Conservation (phyloP, 768 basidiomycete genomes). For the Termitomyces sp. region DNA sequence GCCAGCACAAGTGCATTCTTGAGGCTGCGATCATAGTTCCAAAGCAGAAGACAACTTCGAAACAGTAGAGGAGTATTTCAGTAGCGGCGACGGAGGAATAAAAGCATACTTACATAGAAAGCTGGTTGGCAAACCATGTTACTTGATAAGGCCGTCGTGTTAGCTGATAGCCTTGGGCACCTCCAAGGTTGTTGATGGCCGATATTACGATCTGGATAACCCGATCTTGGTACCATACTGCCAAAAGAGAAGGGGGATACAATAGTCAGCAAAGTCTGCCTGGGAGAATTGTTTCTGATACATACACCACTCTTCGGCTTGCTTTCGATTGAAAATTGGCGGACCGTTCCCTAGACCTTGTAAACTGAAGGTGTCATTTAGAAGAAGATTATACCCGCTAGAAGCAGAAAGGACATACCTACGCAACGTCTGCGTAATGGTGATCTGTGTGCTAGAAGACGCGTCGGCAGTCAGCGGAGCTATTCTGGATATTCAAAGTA, state of each 20-base stretch:
- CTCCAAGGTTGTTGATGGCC: slow-evolving; percentile 49
- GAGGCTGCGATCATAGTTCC: slow-evolving; percentile 58
- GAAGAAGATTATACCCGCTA: slow-evolving; percentile 16
- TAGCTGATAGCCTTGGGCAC: slow-evolving; percentile 49
- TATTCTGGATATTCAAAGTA: no score
- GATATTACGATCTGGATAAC: slow-evolving; percentile 59
- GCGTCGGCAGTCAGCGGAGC: slow-evolving; percentile 9
- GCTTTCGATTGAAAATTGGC: slow-evolving; percentile 63
- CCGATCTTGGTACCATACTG: slow-evolving; percentile 67
- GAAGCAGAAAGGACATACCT: slow-evolving; percentile 41
- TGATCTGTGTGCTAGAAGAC: slow-evolving; percentile 54
- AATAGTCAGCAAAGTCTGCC: background rate
- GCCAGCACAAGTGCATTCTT: slow-evolving; percentile 61
- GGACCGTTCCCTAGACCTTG: slow-evolving; percentile 46
- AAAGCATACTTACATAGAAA: slow-evolving; percentile 45
- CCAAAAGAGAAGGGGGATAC: background rate
- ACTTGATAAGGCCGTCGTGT: slow-evolving; percentile 68
- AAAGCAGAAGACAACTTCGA: slow-evolving; percentile 58
- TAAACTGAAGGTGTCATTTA: slow-evolving; percentile 26
- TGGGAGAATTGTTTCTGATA: background rate
- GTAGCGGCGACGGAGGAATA: background rate
- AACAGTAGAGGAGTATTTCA: background rate
- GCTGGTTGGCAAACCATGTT: slow-evolving; percentile 68
- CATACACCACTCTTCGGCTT: slow-evolving; percentile 74
- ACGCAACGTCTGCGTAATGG: slow-evolving; percentile 58